These are phyloP conservation scores for Obelidium mucronatum DNA, from an alignment of 192 early-diverging fungal genomes.

Conservation along the genomic window DNA sequence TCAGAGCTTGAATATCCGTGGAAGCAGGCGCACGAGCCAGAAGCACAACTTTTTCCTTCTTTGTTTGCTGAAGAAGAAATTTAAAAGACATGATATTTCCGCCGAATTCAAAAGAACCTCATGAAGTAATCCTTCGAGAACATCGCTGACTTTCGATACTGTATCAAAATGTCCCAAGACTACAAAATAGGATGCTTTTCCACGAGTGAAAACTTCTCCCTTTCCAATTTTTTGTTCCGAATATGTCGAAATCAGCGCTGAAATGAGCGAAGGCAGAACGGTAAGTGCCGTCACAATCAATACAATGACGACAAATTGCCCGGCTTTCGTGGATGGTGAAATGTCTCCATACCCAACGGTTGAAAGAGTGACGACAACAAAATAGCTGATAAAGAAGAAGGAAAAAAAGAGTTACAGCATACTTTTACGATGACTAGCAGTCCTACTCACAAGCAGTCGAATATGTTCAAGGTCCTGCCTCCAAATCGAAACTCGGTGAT, in stretches of 20 bases:
- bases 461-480: constrained; percentile 11
- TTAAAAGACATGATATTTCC: not conserved
- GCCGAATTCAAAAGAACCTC: constrained; percentile 8
- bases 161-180: constrained; percentile 42
- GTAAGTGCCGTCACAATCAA: constrained; percentile 68
- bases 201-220: constrained; percentile 39
- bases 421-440: constrained; percentile 3
- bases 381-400: constrained; percentile 46
- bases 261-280: constrained; percentile 61
- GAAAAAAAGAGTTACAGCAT: no score
- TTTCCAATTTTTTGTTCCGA: constrained; percentile 28
- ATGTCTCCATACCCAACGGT: constrained; percentile 82
- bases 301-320: constrained; percentile 63
- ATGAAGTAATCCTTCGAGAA: constrained; percentile 38
- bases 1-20: constrained; percentile 30
- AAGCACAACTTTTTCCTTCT: constrained; percentile 40
- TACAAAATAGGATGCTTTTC: constrained; percentile 41
- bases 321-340: constrained; percentile 59
- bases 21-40: constrained; percentile 35
- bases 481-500: constrained; percentile 65
- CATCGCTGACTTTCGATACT: constrained; percentile 21
- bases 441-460: constrained; percentile 28
- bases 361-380: constrained; percentile 72
- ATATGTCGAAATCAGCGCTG: constrained; percentile 36
- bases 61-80: not conserved